Base-by-base conservation (phyloP, 1,284 basidiomycete species). In the Cryptococcus hybrid region DNA sequence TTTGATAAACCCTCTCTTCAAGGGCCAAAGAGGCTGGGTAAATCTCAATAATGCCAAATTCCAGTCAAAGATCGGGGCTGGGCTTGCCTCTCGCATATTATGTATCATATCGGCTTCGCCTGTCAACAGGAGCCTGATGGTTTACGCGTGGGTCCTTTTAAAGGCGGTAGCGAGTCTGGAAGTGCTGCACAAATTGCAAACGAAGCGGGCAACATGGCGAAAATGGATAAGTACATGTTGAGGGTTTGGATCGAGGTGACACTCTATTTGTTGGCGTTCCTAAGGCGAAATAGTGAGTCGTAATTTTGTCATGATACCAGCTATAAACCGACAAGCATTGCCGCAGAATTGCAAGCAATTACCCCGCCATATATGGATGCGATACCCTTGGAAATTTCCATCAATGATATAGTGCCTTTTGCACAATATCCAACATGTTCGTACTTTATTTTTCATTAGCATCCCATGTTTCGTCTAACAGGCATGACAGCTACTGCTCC, bases 151-250 rank as follows among this genome's bases (percentile, higher is more conserved):
- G 74, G 74, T 5, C 74, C 74, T 2, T 65, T 71, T 36, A 58
- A 54, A 5, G 45, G 53, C 7, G 56, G 54, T 37, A 58, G 58
- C 7, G 54, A 47, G 24, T 3, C 30, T 30, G 30, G 4, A 4
- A 30, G 30, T 30, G 30, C 30, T 30, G 69, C 67, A 2, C 47
- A 60, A 18, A 56, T 65, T 40, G 51, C 54, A 1, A 58, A 63
- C 5, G 65, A 60, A 11, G n/a, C 12, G 45, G 18, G 13, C 9
- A 50, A 54, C 48, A 60, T 67, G 5, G 49, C 47, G 15, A 66
- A 68, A 56, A 72, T 74, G 70, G 67, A 72, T 52, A 56, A 49
- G 45, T 76, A 76, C 55, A 71, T 76, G 69, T 47, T 71, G 13
- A 56, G 74, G 36, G 54, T 64, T 1, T 76, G 74, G 74, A 64